Conservation (phyloP, 371 early-diverging fungal species). For the Quaeritorhiza haematococci region DNA sequence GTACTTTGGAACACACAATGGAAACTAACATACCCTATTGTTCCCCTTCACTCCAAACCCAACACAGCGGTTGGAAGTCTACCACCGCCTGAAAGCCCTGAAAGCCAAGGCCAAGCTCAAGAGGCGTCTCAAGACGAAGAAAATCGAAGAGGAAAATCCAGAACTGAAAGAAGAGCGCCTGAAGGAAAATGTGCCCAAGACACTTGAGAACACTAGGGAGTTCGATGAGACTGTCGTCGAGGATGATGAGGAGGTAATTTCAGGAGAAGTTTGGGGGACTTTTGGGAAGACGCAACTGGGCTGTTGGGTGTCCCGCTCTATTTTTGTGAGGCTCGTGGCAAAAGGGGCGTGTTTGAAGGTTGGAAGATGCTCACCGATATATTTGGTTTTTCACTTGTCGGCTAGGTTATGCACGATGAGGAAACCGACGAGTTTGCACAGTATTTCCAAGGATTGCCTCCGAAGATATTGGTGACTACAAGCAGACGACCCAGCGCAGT, state of each 20-base stretch:
- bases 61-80: constrained; percentile 72
- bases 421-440: constrained; percentile 87
- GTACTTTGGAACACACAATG: too few species aligned
- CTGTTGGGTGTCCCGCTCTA: too few species aligned
- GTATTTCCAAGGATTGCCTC: constrained; percentile 81
- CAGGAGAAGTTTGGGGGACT: too few species aligned
- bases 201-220: constrained; percentile 89
- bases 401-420: constrained; percentile 76
- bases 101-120: constrained; percentile 73
- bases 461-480: constrained; percentile 95
- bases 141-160: constrained; percentile 83
- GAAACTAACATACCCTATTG: too few species aligned
- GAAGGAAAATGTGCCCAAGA: constrained; percentile 84
- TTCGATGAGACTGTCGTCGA: constrained; percentile 88
- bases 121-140: constrained; percentile 60
- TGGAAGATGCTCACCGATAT: not conserved
- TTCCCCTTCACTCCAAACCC: too few species aligned
- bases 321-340: too few species aligned
- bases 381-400: constrained; percentile 2
- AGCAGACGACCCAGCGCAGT: constrained; percentile 40
- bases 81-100: constrained; percentile 62
- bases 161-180: constrained; percentile 85
- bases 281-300: too few species aligned
- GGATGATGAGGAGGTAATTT: constrained; percentile 62
- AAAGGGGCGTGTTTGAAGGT: too few species aligned